phyloP scores from a whole-genome alignment of 1,284 basidiomycete genomes.

The Vanrija sp. region DNA sequence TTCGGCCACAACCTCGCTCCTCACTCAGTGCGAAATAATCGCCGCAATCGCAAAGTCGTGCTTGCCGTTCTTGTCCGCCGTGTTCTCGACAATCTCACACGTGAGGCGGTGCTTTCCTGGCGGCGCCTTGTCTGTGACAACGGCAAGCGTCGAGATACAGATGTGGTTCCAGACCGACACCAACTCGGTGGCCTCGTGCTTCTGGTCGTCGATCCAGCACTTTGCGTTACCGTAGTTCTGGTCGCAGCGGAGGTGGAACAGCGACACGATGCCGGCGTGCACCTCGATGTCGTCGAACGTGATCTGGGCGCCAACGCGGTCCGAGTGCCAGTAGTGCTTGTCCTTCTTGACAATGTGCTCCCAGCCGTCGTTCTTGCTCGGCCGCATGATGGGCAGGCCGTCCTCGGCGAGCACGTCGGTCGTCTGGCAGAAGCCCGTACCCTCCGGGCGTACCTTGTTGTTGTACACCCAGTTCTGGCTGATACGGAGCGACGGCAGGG shows the following conservation, averaged over 20 bases:
- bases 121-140: too few relatives aligned
- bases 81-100: too few relatives aligned
- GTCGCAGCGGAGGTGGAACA: slow-evolving; percentile 3
- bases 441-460: not conserved
- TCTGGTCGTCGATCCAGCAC: slow-evolving; percentile 12
- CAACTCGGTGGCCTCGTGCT: not conserved
- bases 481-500: slow-evolving; percentile 1
- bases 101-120: too few relatives aligned
- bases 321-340: slow-evolving; percentile 6
- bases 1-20: too few relatives aligned
- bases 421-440: not conserved
- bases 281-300: slow-evolving; percentile 7
- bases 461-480: not conserved
- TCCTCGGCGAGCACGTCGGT: not conserved
- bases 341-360: not conserved
- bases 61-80: too few relatives aligned
- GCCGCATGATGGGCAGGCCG: not conserved
- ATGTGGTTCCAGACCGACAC: not conserved
- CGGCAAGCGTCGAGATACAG: too few relatives aligned
- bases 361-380: not conserved
- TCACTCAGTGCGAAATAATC: too few relatives aligned
- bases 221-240: slow-evolving; percentile 5
- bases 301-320: not conserved
- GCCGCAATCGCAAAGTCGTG: too few relatives aligned
- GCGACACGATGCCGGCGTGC: not conserved